Percentiles rank a stretch among this genome's conserved stretches.
phyloP scores from a whole-genome alignment of 1,284 basidiomycete species.

The Cryptococcus hybrid region DNA sequence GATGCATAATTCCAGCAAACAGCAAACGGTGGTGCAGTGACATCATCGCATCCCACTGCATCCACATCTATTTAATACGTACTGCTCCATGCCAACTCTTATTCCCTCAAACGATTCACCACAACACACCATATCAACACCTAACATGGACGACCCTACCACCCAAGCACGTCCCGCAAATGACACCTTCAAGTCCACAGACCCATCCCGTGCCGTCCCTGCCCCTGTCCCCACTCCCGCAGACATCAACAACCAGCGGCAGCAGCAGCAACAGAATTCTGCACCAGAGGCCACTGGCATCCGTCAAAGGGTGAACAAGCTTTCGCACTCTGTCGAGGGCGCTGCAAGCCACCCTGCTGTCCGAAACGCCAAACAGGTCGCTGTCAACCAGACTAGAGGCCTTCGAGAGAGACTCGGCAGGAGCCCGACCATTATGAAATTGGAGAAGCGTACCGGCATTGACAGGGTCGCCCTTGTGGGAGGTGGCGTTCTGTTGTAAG shows the following conservation, averaged over 20 bases:
- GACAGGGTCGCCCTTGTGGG: slow-evolving; percentile 38
- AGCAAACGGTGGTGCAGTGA: no score
- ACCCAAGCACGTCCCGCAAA: slow-evolving; percentile 7
- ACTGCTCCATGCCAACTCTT: no score
- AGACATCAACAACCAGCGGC: neutral
- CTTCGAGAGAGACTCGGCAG: slow-evolving; percentile 30
- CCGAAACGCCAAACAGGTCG: slow-evolving; percentile 25
- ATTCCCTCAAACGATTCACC: no score
- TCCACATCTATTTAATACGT: no score
- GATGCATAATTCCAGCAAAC: no score
- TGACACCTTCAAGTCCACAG: neutral
- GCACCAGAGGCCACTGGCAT: slow-evolving; percentile 16
- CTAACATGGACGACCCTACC: slow-evolving; percentile 12
- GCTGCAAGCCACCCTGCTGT: slow-evolving; percentile 29
- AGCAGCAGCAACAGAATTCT: neutral
- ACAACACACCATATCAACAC: neutral
- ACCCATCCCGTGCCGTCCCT: neutral
- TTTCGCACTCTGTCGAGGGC: slow-evolving; percentile 18
- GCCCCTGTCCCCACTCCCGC: slow-evolving; percentile 2
- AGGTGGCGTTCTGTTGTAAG: slow-evolving; percentile 32
- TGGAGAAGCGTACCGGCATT: slow-evolving; percentile 33
- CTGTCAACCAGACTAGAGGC: slow-evolving; percentile 22
- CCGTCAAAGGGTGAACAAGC: slow-evolving; percentile 21
- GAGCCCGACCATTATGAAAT: slow-evolving; percentile 20
- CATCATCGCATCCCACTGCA: no score